phyloP scores from a whole-genome alignment of 352 stramenopile genomes.

The Globisporangium recalcitrans region DNA sequence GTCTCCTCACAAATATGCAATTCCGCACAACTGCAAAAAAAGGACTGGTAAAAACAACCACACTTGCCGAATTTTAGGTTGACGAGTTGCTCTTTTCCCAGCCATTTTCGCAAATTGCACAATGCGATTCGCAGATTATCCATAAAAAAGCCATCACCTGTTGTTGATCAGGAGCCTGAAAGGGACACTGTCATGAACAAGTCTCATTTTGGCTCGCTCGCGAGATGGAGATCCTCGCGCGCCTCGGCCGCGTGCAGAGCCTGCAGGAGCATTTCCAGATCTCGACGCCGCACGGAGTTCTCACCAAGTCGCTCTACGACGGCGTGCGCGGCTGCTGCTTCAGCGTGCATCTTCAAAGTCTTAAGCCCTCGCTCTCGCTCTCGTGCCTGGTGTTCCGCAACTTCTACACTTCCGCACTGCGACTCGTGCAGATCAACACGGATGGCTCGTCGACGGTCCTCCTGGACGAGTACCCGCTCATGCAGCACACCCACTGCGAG shows the following conservation, averaged over 20 bases:
- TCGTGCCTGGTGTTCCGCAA: constrained; percentile 57
- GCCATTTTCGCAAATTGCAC: too few relatives aligned
- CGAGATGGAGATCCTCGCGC: constrained; percentile 21
- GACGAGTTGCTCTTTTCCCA: too few relatives aligned
- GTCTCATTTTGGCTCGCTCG: too few relatives aligned
- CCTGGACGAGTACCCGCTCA: constrained; percentile 36
- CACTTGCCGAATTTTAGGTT: neutral
- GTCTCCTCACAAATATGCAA: neutral
- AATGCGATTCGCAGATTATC: too few relatives aligned
- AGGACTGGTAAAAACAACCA: neutral
- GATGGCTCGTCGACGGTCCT: constrained; percentile 41
- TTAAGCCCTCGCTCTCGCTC: constrained; percentile 2
- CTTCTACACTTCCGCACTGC: constrained; percentile 54
- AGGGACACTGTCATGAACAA: neutral
- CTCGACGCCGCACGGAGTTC: constrained; percentile 6
- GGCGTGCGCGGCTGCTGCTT: constrained; percentile 33
- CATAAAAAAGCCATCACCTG: too few relatives aligned
- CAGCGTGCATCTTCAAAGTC: constrained; percentile 30
- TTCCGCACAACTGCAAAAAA: neutral
- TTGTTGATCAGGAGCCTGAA: too few relatives aligned
- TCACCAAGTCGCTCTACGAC: constrained; percentile 17
- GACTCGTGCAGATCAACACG: constrained; percentile 42
- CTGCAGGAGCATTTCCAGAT: constrained; percentile 21
- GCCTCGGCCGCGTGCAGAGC: constrained; percentile 12
- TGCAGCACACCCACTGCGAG: constrained; percentile 54